Conservation (phyloP, 768 basidiomycete species). For the Cyclocybe cylindracea region DNA sequence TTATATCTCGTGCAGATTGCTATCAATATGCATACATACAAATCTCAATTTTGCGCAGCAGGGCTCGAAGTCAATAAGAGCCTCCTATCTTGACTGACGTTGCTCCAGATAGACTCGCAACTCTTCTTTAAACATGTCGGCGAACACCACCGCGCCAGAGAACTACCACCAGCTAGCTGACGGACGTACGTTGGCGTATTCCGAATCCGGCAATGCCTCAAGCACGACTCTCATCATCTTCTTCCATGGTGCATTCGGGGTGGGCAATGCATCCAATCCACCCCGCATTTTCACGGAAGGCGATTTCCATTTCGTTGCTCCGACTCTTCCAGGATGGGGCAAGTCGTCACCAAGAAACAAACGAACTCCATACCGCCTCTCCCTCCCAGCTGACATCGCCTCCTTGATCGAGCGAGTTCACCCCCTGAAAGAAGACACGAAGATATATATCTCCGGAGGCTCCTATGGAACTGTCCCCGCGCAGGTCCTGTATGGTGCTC, state of each 20-base stretch:
- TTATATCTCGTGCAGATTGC: too few species aligned
- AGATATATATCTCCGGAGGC: slow-evolving; percentile 51
- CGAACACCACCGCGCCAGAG: slow-evolving; percentile 22
- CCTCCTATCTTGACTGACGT: too few species aligned
- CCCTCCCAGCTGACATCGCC: slow-evolving; percentile 44
- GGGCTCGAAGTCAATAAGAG: too few species aligned
- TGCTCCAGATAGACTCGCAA: neutral
- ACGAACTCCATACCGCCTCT: slow-evolving; percentile 36
- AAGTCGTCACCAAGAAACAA: slow-evolving; percentile 43
- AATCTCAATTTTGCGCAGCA: too few species aligned
- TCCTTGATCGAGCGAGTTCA: slow-evolving; percentile 52
- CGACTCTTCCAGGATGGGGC: slow-evolving; percentile 63
- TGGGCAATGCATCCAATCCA: slow-evolving; percentile 42
- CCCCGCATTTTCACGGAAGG: slow-evolving; percentile 37
- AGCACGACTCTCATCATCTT: slow-evolving; percentile 52
- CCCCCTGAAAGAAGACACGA: slow-evolving; percentile 38
- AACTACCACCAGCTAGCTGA: slow-evolving; percentile 38
- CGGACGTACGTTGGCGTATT: slow-evolving; percentile 55
- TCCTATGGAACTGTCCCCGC: slow-evolving; percentile 56
- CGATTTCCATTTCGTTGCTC: slow-evolving; percentile 46
- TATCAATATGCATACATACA: too few species aligned
- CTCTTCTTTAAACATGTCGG: neutral
- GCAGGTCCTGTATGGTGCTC: slow-evolving; percentile 56
- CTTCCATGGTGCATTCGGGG: slow-evolving; percentile 55
- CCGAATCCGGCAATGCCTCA: slow-evolving; percentile 49